These are phyloP conservation scores for Macrolepiota fuliginosa DNA, from an alignment of 768 basidiomycete species.

Conservation along the genomic window DNA sequence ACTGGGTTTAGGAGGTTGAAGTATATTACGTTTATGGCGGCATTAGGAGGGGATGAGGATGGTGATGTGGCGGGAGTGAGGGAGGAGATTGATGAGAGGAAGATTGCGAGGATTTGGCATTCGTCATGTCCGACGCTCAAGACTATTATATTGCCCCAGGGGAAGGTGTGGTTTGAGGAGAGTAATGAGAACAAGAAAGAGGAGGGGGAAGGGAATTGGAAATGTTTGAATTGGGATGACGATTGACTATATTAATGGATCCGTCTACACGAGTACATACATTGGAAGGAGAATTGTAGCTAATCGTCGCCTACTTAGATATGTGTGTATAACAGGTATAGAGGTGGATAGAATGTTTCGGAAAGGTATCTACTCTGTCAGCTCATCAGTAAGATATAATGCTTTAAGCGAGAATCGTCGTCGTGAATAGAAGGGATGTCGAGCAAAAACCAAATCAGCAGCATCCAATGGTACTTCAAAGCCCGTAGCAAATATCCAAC, in stretches of 20 bases:
- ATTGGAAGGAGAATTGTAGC: not conserved
- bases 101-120: conserved; percentile 54
- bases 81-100: conserved; percentile 38
- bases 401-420: not conserved
- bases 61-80: conserved; percentile 16
- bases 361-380: not conserved
- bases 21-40: conserved; percentile 33
- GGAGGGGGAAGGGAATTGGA: conserved; percentile 10
- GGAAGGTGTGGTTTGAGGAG: conserved; percentile 57
- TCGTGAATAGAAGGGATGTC: not conserved
- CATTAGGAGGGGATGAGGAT: conserved; percentile 30
- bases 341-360: not conserved
- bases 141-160: conserved; percentile 64
- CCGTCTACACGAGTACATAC: not conserved
- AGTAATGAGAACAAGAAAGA: not conserved
- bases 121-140: conserved; percentile 55
- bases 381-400: too few relatives aligned
- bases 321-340: not conserved
- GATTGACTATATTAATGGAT: not conserved
- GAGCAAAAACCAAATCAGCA: not conserved
- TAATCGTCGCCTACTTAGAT: not conserved
- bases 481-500: not conserved
- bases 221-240: conserved; percentile 12
- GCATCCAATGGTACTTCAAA: not conserved
- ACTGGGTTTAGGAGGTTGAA: conserved; percentile 36